phyloP scores from a whole-genome alignment of 495 filamentous ascomycete genomes.

The Aspergillus indologenus region DNA sequence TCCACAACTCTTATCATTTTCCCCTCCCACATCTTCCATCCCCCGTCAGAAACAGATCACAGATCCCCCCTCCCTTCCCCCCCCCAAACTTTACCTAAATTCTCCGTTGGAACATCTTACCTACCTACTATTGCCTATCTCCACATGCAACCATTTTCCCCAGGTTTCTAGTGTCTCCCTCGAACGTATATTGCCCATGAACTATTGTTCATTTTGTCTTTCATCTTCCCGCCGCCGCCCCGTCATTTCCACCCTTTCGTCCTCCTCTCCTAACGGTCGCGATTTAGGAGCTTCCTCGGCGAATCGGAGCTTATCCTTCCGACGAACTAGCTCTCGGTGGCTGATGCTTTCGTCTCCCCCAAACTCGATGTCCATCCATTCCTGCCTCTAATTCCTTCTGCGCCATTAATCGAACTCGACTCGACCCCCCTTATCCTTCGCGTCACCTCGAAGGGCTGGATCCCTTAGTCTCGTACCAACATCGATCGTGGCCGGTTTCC shows the following conservation, averaged over 20 bases:
- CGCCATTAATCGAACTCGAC: slow-evolving; percentile 2
- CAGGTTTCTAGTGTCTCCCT: neutral
- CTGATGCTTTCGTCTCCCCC: slow-evolving; percentile 17
- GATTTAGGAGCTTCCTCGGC: slow-evolving; percentile 15
- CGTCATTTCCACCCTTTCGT: neutral
- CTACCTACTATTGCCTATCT: slow-evolving; percentile 1
- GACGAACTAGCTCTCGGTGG: slow-evolving; percentile 21
- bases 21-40: slow-evolving; percentile 8
- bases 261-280: slow-evolving; percentile 22
- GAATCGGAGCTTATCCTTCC: slow-evolving; percentile 28
- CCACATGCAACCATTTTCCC: slow-evolving; percentile 7
- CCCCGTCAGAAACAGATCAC: neutral
- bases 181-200: neutral
- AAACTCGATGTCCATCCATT: slow-evolving; percentile 15
- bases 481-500: slow-evolving; percentile 2
- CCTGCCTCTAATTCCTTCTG: slow-evolving; percentile 14
- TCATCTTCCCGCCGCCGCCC: slow-evolving; percentile 3
- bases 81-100: slow-evolving; percentile 21
- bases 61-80: no score
- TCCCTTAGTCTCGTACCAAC: neutral
- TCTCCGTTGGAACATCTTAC: slow-evolving; percentile 14
- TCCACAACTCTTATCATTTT: slow-evolving; percentile 10
- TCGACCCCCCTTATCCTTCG: slow-evolving; percentile 2
- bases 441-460: slow-evolving; percentile 2
- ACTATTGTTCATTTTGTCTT: slow-evolving; percentile 2